A percentile compares a stretch with the other conserved stretches of the same genome.
phyloP scores from a whole-genome alignment of 139 green algal genomes.

The Penium margaritaceum region DNA sequence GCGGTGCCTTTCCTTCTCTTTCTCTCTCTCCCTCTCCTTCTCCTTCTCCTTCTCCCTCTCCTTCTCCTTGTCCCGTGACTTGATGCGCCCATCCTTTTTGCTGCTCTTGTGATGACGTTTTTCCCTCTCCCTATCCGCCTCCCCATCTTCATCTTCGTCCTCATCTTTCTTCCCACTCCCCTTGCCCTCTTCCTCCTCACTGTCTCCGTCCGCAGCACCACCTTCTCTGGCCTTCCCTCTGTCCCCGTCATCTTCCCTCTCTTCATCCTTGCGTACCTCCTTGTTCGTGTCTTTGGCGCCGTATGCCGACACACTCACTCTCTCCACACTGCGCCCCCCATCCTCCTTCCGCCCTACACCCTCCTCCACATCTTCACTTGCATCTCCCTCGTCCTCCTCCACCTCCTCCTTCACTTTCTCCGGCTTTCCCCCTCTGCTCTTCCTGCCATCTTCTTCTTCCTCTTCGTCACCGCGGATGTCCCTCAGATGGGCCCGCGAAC shows the following conservation, averaged over 20 bases:
- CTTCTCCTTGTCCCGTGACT: background rate
- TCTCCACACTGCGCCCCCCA: background rate
- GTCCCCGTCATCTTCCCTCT: conserved; percentile 29
- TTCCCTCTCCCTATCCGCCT: conserved; percentile 15
- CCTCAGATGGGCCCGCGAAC: background rate
- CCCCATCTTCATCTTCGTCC: conserved; percentile 25
- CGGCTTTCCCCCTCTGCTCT: conserved; percentile 13
- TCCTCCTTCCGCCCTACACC: background rate
- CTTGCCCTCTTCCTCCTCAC: conserved; percentile 19
- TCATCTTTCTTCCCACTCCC: conserved; percentile 19
- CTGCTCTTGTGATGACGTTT: conserved; percentile 4
- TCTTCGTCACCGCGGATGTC: conserved; percentile 4
- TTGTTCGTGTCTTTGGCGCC: conserved; percentile 10
- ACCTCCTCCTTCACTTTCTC: background rate
- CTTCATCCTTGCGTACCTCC: conserved; percentile 37
- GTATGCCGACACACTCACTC: background rate
- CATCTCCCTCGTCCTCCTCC: conserved; percentile 12
- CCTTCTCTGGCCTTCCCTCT: background rate
- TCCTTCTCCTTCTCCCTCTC: conserved; percentile 10
- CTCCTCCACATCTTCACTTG: background rate
- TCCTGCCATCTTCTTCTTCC: background rate
- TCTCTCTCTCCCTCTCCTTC: background rate
- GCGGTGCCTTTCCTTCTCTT: background rate
- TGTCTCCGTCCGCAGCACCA: too few species aligned
- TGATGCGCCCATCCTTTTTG: background rate